A percentile compares a stretch with the other conserved stretches of the same genome.
Evolutionary conservation across 1,139 yeast species (phyloP).

Genomic region (Saccharomycopsis hybrid): DNA sequence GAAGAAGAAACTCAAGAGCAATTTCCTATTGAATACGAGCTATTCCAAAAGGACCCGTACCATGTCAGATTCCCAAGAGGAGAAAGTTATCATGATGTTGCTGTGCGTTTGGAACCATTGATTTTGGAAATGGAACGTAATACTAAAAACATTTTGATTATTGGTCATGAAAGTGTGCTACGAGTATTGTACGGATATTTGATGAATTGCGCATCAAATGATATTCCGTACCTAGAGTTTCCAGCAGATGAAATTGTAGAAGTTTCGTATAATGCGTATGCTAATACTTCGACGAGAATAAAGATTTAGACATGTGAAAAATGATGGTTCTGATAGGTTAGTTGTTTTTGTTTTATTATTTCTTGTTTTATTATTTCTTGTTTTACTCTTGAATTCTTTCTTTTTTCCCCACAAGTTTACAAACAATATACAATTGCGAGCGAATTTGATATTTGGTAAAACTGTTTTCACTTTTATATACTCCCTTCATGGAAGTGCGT

Average conservation of each 20-base stretch:
- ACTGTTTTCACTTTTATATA: no score
- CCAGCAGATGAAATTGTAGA: slow-evolving; percentile 81
- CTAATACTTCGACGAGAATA: slow-evolving; percentile 61
- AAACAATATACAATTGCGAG: no score
- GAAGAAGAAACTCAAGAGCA: slow-evolving; percentile 50
- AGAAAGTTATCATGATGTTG: slow-evolving; percentile 93
- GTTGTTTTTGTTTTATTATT: no score
- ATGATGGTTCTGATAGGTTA: no score
- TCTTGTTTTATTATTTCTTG: no score
- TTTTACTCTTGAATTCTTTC: no score
- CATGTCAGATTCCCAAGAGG: slow-evolving; percentile 90
- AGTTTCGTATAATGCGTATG: slow-evolving; percentile 81
- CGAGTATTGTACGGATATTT: slow-evolving; percentile 88
- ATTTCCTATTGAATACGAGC: slow-evolving; percentile 66
- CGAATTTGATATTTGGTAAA: no score
- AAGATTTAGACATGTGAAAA: no score
- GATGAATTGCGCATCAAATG: slow-evolving; percentile 85
- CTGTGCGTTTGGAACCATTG: slow-evolving; percentile 88
- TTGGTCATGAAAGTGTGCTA: slow-evolving; percentile 89
- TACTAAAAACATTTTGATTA: slow-evolving; percentile 79
- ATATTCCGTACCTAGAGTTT: slow-evolving; percentile 73
- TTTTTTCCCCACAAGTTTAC: no score
- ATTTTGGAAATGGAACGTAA: slow-evolving; percentile 89
- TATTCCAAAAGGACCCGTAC: slow-evolving; percentile 71
- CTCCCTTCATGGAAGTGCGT: no score